Evolutionary conservation across 371 early-diverging fungal genomes (phyloP).

Genomic region (Apophysomyces ossiformis): DNA sequence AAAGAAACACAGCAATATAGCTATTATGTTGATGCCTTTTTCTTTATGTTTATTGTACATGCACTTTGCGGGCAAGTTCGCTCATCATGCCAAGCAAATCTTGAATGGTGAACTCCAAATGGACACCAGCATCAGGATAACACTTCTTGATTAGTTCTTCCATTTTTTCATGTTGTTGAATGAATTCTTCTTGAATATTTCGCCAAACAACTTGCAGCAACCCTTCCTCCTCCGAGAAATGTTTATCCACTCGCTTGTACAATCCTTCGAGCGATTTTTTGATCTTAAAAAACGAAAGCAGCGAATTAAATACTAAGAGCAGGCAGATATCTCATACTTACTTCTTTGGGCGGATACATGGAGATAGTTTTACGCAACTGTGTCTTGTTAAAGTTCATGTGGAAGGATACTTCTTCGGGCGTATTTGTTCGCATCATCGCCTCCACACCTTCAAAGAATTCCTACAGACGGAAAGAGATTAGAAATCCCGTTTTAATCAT

Average conservation of each 20-base stretch:
- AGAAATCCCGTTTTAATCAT: too few relatives aligned
- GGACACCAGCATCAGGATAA: conserved; percentile 84
- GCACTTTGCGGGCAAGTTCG: conserved; percentile 62
- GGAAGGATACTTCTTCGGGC: conserved; percentile 86
- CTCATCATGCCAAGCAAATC: conserved; percentile 78
- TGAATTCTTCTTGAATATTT: conserved; percentile 87
- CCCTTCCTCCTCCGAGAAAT: conserved; percentile 85
- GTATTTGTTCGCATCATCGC: conserved; percentile 75
- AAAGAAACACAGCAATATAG: too few relatives aligned
- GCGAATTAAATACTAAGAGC: too few relatives aligned
- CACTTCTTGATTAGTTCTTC: conserved; percentile 80
- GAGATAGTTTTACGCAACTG: conserved; percentile 85
- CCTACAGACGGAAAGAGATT: conserved; percentile 42
- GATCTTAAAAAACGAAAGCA: conserved; percentile 46
- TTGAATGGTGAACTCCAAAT: conserved; percentile 87
- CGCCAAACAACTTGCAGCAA: conserved; percentile 92
- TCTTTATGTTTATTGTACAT: conserved; percentile 26
- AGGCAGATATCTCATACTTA: conserved; percentile 24
- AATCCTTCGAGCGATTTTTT: conserved; percentile 81
- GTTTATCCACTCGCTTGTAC: conserved; percentile 93
- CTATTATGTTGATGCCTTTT: background rate
- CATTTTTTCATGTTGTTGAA: conserved; percentile 81
- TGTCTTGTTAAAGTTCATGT: conserved; percentile 84
- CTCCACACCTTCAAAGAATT: conserved; percentile 96
- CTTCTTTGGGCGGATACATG: conserved; percentile 84